Base-by-base conservation (phyloP, 2,329 filamentous ascomycete genomes). In the Botryotinia globosa region DNA sequence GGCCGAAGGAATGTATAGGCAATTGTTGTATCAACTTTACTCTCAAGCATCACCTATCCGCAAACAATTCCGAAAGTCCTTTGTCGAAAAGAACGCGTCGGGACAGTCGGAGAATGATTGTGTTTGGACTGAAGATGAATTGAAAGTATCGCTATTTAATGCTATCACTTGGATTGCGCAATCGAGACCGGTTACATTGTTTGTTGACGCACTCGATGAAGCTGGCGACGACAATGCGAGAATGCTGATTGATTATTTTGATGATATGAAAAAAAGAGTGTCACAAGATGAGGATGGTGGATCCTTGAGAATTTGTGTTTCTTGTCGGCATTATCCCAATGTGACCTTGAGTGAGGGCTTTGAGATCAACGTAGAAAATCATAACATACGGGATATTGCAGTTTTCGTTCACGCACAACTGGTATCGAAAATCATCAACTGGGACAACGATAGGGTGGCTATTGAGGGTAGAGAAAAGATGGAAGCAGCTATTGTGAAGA, bases 1-100 rank as follows among this genome's bases (percentile, higher is more conserved):
- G 0, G 77, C 74, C 1, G 45, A 81, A 1, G 83, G 82, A 22
- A 77, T 84, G 73, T 81, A 81, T 65, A 78, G 81, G 22, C 79
- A 82, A 5, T 69, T 84, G 3, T 72, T 83, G 22, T 75, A 83
- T 72, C 76, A 78, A 58, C 18, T 78, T 22, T 74, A 73, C 39
- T 71, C 51, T 0, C 37, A 67, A 39, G 62, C 42, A 29, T 61
- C 65, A 39, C 37, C 34, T 3, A 39, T 51, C 4, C 69, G 64
- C 22, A 42, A 51, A 8, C 1, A 10, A 48, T 29, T 66, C 1
- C 71, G 51, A 56, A 42, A 44, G 37, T 44, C 56, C 1, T 68
- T 69, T 18, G 39, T 16, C 1, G 32, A 51, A 22, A 69, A 63
- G n/a, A 3, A 22, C 2, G 32, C 34, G 1, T 34, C 1, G 18